A percentile compares a stretch with the other conserved stretches of the same genome.
Conservation (phyloP, 306 rosid genomes). For the Amphicarpaea edgeworthii region DNA sequence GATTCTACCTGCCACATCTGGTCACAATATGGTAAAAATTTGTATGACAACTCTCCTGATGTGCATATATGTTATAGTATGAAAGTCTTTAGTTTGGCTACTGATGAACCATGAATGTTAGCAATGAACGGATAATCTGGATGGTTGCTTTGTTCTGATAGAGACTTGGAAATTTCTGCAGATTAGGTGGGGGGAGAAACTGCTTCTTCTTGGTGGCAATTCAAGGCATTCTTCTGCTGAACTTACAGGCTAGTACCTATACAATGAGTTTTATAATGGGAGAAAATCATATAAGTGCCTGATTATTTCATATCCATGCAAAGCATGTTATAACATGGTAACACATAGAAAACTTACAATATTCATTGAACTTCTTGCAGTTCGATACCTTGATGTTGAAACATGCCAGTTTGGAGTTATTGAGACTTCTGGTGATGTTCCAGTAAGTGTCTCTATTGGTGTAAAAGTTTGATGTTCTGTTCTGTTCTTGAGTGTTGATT, state of each 20-base stretch:
- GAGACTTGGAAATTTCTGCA: constrained; percentile 52
- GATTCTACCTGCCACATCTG: constrained; percentile 70
- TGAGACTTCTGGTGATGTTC: constrained; percentile 85
- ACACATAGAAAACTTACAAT: constrained; percentile 43
- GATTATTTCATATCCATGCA: constrained; percentile 30
- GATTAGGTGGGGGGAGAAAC: constrained; percentile 88
- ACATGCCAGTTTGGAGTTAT: constrained; percentile 67
- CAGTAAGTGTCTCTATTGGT: constrained; percentile 62
- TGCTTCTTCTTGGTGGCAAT: constrained; percentile 83
- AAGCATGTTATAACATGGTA: constrained; percentile 6
- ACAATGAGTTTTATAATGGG: constrained; percentile 26
- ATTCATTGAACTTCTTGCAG: constrained; percentile 64
- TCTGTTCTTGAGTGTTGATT: constrained; percentile 32
- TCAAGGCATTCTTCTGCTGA: constrained; percentile 68
- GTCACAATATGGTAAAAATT: constrained; percentile 79
- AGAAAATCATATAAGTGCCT: constrained; percentile 17
- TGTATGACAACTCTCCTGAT: not conserved
- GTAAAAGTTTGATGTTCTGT: constrained; percentile 39
- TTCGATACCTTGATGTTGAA: constrained; percentile 77
- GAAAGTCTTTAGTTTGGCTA: constrained; percentile 23
- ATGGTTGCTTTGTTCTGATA: constrained; percentile 43
- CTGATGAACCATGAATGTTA: constrained; percentile 36
- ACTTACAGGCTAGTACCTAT: constrained; percentile 67
- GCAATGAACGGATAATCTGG: constrained; percentile 14
- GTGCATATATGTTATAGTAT: constrained; percentile 3